Percentiles rank a stretch among this genome's conserved stretches.
Evolutionary conservation across 306 rosid genomes (phyloP).

Genomic region (Chamaecrista fasciculata): DNA sequence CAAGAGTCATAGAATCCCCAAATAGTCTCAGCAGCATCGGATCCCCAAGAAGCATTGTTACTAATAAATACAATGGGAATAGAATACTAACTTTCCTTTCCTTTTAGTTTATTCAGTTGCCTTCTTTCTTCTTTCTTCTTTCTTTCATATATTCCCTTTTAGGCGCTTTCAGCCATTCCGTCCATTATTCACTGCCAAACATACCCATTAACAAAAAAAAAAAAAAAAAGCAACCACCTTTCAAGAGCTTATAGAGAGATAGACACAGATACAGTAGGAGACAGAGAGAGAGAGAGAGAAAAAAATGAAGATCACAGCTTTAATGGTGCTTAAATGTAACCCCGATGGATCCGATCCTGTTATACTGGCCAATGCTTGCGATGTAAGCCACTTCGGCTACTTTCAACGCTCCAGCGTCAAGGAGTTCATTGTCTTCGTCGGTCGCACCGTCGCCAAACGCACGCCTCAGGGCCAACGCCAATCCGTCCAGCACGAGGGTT

Average conservation of each 20-base stretch:
- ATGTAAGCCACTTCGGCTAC: slow-evolving; percentile 64
- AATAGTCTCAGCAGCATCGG: background rate
- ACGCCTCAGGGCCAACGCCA: slow-evolving; percentile 95
- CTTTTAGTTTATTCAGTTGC: background rate
- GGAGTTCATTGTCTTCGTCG: slow-evolving; percentile 64
- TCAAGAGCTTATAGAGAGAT: background rate
- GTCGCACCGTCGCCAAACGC: slow-evolving; percentile 92
- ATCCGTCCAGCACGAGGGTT: slow-evolving; percentile 96
- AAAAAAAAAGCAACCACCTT: background rate
- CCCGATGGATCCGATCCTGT: slow-evolving; percentile 73
- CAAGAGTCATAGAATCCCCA: background rate
- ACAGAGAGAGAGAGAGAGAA: slow-evolving; percentile 7
- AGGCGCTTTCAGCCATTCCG: background rate
- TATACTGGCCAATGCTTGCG: slow-evolving; percentile 47
- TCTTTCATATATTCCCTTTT: too few relatives aligned
- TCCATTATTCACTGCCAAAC: background rate
- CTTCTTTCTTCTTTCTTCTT: background rate
- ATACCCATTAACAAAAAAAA: too few relatives aligned
- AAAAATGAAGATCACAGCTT: slow-evolving; percentile 90
- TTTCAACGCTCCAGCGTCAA: slow-evolving; percentile 76
- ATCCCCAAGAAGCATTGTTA: too few relatives aligned
- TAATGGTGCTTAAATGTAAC: slow-evolving; percentile 80
- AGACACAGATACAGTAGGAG: slow-evolving; percentile 40
- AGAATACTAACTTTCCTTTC: background rate
- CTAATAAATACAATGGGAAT: background rate